These are phyloP conservation scores for Ophioceras dolichostomum DNA, from an alignment of 2,329 filamentous ascomycete species.

Conservation along the genomic window DNA sequence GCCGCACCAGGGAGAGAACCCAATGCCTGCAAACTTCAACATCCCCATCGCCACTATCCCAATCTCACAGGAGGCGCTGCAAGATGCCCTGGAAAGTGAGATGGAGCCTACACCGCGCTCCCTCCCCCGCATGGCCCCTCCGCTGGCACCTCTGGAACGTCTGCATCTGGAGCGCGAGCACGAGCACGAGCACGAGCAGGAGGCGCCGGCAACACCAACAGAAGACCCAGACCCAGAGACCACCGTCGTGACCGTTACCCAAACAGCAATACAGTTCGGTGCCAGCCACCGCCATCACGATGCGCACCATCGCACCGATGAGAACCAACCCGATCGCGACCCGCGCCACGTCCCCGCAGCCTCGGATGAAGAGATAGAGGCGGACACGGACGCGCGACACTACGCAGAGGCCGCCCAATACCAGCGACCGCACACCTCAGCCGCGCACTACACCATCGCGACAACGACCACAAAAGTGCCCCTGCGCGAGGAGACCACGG, in stretches of 20 bases:
- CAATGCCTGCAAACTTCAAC: slow-evolving; percentile 16
- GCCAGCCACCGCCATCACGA: too few relatives aligned
- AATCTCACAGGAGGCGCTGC: too few relatives aligned
- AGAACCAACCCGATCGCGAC: too few relatives aligned
- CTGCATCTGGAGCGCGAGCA: background rate
- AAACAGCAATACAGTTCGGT: too few relatives aligned
- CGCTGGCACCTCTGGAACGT: too few relatives aligned
- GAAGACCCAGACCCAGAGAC: background rate
- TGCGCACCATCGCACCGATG: too few relatives aligned
- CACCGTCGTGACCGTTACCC: background rate
- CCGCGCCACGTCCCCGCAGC: too few relatives aligned
- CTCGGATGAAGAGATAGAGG: slow-evolving; percentile 1
- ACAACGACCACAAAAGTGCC: slow-evolving; percentile 41
- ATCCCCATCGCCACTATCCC: slow-evolving; percentile 16
- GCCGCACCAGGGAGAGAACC: slow-evolving; percentile 27
- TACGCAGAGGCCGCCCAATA: background rate
- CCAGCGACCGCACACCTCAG: slow-evolving; percentile 31
- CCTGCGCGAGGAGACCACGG: slow-evolving; percentile 30
- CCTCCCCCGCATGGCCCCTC: too few relatives aligned
- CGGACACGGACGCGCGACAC: background rate
- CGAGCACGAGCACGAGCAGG: background rate
- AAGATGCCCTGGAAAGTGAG: slow-evolving; percentile 1
- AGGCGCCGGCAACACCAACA: background rate
- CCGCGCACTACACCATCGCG: slow-evolving; percentile 27
- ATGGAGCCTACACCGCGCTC: too few relatives aligned